Conservation (phyloP, 2,329 filamentous ascomycete species). For the Cladobotryum mycophilum region DNA sequence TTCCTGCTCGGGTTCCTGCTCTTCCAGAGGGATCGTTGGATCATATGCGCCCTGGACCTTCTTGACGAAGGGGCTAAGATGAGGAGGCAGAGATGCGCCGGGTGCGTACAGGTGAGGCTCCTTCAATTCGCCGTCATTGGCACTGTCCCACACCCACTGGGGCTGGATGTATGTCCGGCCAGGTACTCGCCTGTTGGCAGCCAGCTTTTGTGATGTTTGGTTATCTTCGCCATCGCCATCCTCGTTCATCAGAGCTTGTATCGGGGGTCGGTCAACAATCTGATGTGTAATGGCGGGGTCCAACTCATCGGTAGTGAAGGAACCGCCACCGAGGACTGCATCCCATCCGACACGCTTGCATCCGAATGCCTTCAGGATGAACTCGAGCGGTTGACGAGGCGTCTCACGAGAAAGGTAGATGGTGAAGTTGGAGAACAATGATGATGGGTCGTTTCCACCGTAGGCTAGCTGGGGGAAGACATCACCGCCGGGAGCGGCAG, state of each 20-base stretch:
- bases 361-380: conserved; percentile 87
- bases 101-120: conserved; percentile 83
- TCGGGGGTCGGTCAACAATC: conserved; percentile 81
- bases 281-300: conserved; percentile 93
- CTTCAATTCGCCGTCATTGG: conserved; percentile 87
- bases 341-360: conserved; percentile 98
- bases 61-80: conserved; percentile 94
- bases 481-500: conserved; percentile 77
- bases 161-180: conserved; percentile 91
- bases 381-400: conserved; percentile 82
- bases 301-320: conserved; percentile 83
- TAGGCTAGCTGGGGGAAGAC: conserved; percentile 71
- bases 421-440: conserved; percentile 82
- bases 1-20: conserved; percentile 83
- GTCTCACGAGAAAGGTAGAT: conserved; percentile 93
- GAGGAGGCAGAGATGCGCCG: conserved; percentile 82
- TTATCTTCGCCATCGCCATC: conserved; percentile 50
- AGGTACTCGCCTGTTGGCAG: conserved; percentile 68
- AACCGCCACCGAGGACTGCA: conserved; percentile 78
- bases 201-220: conserved; percentile 54
- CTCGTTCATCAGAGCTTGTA: conserved; percentile 52
- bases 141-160: conserved; percentile 97
- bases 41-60: conserved; percentile 83
- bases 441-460: conserved; percentile 59
- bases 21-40: conserved; percentile 75